Conservation (phyloP, 169 alveolate genomes). For the Eimeria necatrix region DNA sequence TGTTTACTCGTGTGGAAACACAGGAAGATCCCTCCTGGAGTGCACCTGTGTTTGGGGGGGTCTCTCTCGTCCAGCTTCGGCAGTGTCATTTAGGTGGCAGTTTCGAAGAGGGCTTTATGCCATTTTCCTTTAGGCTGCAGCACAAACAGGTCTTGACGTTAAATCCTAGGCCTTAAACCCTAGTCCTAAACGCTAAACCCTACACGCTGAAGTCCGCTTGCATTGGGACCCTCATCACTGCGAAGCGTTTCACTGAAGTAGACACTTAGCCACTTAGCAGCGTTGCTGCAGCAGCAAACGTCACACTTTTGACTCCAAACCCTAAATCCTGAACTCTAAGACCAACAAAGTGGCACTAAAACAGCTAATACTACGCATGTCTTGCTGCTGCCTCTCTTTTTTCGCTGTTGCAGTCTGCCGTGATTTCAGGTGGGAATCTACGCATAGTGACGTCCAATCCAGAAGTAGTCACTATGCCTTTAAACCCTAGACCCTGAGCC, state of each 20-base stretch:
- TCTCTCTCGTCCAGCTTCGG: background rate
- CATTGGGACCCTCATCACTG: background rate
- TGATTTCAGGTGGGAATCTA: background rate
- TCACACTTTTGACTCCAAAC: background rate
- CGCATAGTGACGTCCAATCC: background rate
- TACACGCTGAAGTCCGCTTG: background rate
- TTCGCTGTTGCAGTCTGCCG: conserved; percentile 30
- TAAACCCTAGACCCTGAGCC: conserved; percentile 16
- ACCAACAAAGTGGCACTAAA: background rate
- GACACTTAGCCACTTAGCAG: background rate
- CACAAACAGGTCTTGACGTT: background rate
- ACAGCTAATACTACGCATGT: background rate
- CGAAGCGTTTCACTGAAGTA: background rate
- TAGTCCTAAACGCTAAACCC: background rate
- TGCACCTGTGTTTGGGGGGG: background rate
- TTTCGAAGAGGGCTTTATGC: background rate
- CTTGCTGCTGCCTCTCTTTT: background rate
- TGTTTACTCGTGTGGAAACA: background rate
- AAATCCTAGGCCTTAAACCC: conserved; percentile 17
- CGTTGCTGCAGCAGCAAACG: background rate
- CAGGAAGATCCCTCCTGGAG: conserved; percentile 51
- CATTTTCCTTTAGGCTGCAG: conserved; percentile 5
- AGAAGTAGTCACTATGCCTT: no score
- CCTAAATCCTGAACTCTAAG: background rate
- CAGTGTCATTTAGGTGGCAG: background rate